Evolutionary conservation across 2,329 filamentous ascomycete genomes (phyloP).

Genomic region (Thielaviopsis ethacetica): DNA sequence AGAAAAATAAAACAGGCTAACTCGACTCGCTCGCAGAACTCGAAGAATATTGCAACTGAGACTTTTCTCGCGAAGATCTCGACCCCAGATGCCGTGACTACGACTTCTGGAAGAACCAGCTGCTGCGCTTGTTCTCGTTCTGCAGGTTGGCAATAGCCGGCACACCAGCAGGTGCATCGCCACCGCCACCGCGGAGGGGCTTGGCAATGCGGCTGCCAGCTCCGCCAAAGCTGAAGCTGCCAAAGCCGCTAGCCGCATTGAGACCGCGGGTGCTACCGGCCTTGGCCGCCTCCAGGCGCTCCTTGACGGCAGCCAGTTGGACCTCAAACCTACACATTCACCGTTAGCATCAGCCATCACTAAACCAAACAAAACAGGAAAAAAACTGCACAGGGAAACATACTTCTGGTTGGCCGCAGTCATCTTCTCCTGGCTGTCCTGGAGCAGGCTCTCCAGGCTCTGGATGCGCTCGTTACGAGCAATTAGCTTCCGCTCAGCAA

Average conservation of each 20-base stretch:
- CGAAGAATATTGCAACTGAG: conserved; percentile 2
- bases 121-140: conserved; percentile 52
- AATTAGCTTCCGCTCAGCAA: conserved; percentile 92
- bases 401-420: conserved; percentile 96
- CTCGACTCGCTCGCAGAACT: background rate
- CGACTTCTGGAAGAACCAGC: conserved; percentile 58
- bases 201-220: conserved; percentile 53
- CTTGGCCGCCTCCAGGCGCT: conserved; percentile 91
- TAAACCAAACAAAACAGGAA: conserved; percentile 7
- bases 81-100: conserved; percentile 16
- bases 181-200: conserved; percentile 46
- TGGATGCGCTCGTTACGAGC: conserved; percentile 94
- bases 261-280: conserved; percentile 76
- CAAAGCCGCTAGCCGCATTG: conserved; percentile 40
- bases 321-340: conserved; percentile 65
- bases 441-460: conserved; percentile 76
- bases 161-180: conserved; percentile 32
- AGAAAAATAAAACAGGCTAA: conserved; percentile 3
- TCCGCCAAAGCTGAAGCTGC: conserved; percentile 54
- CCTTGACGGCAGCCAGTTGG: conserved; percentile 92
- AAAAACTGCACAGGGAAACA: conserved; percentile 20
- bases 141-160: conserved; percentile 42
- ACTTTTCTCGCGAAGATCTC: conserved; percentile 6
- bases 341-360: conserved; percentile 17
- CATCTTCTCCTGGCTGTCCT: conserved; percentile 97